Base-by-base conservation (phyloP, 2,329 filamentous ascomycete genomes). In the Pezicula rhizophila region DNA sequence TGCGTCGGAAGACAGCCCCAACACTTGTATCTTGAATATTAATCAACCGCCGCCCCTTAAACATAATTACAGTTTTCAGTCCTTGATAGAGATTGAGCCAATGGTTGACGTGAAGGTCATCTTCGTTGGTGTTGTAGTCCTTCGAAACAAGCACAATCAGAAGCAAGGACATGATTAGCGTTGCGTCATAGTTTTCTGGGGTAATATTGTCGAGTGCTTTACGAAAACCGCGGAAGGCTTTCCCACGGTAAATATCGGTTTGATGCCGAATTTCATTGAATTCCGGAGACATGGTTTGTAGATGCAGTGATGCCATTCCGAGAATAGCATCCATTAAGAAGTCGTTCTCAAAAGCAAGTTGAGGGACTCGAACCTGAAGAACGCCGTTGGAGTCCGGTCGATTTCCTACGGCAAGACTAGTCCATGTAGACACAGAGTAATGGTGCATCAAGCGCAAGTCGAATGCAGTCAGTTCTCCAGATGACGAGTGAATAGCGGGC, bases 361-460 rank as follows among this genome's bases (percentile, higher is more conserved):
- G 48, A n/a, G 61, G 60, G 3, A 62, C 50, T 6, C 44, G 23
- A 4, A 57, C 46, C 28, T 54, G 52, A 8, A 61, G 23, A 31
- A 58, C 51, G 18, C 45, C 38, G 4, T 17, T n/a, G 20, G 46
- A 48, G 10, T 52, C 35, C 11, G 52, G 47, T 35, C 41, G 39
- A 23, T 48, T 11, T 6, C 52, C 52, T 18, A 59, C 44, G 28
- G 56, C 49, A 3, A 62, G 37, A 20, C 42, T 47, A 8, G 40
- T 47, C 43, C 54, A 56, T 5, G 60, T 63, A 3, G 49, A 46
- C 25, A 54, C 53, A 28, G 56, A 60, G 50, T 60, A 64, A 18
- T 61, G 57, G 46, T 64, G 60, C 53, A 64, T 56, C 45, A 62
- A 47, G 8, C 52, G 54, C 39, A 61, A 39, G 35, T 62, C 61